Conservation (phyloP, 805 yeast species). For the Kazachstania africana region DNA sequence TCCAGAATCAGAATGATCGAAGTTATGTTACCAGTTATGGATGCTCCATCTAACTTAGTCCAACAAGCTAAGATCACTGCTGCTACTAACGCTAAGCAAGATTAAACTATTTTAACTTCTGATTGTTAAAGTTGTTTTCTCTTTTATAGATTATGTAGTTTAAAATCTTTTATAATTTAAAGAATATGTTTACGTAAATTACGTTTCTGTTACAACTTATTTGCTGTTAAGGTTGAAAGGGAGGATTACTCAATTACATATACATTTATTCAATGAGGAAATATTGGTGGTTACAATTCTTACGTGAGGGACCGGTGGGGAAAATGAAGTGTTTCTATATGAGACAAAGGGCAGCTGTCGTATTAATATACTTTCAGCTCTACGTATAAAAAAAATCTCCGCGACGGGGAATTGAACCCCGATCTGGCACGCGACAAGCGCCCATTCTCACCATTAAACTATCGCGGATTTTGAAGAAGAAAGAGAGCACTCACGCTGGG, state of each 20-base stretch:
- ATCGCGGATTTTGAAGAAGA: conserved; percentile 7
- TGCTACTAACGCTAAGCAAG: conserved; percentile 31
- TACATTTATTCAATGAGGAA: too few species aligned
- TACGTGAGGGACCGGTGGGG: too few species aligned
- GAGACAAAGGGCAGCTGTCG: too few species aligned
- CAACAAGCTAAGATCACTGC: conserved; percentile 57
- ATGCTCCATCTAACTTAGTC: conserved; percentile 56
- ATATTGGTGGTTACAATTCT: too few species aligned
- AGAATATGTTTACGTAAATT: too few species aligned
- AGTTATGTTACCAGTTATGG: conserved; percentile 56
- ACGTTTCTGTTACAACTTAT: too few species aligned
- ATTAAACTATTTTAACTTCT: conserved; percentile 6
- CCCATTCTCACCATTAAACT: conserved; percentile 7
- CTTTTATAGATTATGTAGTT: conserved; percentile 2
- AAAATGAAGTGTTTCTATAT: too few species aligned
- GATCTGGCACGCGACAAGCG: conserved; percentile 18
- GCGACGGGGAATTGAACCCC: conserved; percentile 21
- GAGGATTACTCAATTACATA: too few species aligned
- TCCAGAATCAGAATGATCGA: conserved; percentile 55
- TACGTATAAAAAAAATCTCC: conserved; percentile 11
- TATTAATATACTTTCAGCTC: too few species aligned
- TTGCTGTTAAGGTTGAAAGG: too few species aligned
- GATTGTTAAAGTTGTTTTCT: conserved; percentile 1
- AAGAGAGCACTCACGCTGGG: conserved; percentile 38
- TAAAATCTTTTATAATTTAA: too few species aligned